A percentile compares a stretch with the other conserved stretches of the same genome.
Evolutionary conservation across 495 filamentous ascomycete genomes (phyloP).

Genomic region (Talaromyces wortmannii): DNA sequence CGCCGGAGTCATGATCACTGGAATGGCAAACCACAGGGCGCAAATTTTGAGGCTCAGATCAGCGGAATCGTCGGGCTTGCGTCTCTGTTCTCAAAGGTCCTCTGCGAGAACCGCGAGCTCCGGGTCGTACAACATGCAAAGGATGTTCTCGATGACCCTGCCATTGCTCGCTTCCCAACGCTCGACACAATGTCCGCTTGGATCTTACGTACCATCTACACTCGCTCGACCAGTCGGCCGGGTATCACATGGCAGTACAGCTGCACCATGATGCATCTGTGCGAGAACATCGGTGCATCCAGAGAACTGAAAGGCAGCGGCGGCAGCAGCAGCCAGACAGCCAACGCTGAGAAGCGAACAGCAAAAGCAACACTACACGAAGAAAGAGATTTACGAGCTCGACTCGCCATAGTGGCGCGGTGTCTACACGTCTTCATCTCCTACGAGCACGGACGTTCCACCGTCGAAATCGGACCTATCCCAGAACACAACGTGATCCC

Average conservation of each 20-base stretch:
- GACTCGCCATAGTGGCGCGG: conserved; percentile 22
- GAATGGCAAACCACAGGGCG: conserved; percentile 12
- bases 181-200: conserved; percentile 29
- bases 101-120: conserved; percentile 15
- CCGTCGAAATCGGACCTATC: background rate
- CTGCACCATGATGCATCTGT: conserved; percentile 33
- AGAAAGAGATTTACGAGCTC: conserved; percentile 14
- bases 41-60: conserved; percentile 24
- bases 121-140: conserved; percentile 25
- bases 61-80: conserved; percentile 27
- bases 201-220: conserved; percentile 32
- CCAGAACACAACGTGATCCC: conserved; percentile 7
- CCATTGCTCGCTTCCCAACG: conserved; percentile 15
- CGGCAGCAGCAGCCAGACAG: background rate
- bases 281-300: conserved; percentile 35
- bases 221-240: conserved; percentile 29
- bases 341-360: background rate
- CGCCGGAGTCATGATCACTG: conserved; percentile 18
- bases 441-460: conserved; percentile 36
- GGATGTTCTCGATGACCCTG: conserved; percentile 24
- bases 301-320: conserved; percentile 16
- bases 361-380: background rate
- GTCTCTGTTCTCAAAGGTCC: conserved; percentile 19
- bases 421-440: conserved; percentile 25
- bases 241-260: conserved; percentile 35